Base-by-base conservation (phyloP, 169 alveolate species). In the Plasmodium ovale region DNA sequence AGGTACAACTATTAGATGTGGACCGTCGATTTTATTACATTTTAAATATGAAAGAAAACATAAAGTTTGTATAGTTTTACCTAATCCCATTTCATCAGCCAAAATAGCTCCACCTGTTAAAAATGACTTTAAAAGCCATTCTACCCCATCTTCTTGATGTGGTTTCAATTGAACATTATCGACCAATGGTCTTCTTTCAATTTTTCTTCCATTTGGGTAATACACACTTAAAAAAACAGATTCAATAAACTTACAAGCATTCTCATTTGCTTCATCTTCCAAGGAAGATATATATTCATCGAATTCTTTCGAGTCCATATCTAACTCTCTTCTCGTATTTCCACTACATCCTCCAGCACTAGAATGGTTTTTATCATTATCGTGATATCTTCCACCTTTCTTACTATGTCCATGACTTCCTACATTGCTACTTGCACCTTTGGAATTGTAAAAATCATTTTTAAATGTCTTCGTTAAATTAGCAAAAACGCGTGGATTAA, bases 1-100 rank as follows among this genome's bases (percentile, higher is more conserved):
- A 1, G 99, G 99, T 1, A 96, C 99, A 12, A 98, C 98, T 53
- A 98, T 97, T 87, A 98, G 89, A 93, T 97, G 98, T 1, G 99
- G 99, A 14, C 97, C 98, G 92, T 90, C 96, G 42, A 84, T 94
- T 69, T 93, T 96, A 92, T 93, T 91, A 82, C 92, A 87, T 87
- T 93, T 94, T 90, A 92, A 94, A 65, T 94, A 95, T 33, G 97
- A 93, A 10, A 96, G 92, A 85, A 96, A 96, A 58, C 97, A 95
- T 79, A 96, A 84, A 2, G 98, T 95, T 94, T 96, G 98, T 33
- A 96, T 95, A 7, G 98, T 96, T 89, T 96, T 96, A 12, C 98
- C 98, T 49, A 96, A 94, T 10, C 98, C 98, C 98, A 96, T 96
- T 77, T 96, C 98, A 73, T 96, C 98, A 9, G 98, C 97, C 53